phyloP scores from a whole-genome alignment of 73 alveolate species.

The Symbiodinium pilosum region DNA sequence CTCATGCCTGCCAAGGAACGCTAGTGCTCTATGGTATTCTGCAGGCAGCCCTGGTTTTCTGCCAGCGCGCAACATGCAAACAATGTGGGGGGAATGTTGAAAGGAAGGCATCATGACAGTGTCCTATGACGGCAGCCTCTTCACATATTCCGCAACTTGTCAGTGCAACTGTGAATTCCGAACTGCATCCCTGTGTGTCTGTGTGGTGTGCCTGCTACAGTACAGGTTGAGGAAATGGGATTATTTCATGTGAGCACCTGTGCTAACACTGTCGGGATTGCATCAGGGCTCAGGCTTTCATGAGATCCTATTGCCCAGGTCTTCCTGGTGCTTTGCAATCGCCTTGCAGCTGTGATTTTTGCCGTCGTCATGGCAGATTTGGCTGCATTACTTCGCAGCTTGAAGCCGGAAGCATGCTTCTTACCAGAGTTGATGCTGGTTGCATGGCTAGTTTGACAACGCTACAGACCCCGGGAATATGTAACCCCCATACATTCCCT shows the following conservation, averaged over 20 bases:
- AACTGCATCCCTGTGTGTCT: too few relatives aligned
- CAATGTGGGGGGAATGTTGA: background rate
- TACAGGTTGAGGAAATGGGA: too few relatives aligned
- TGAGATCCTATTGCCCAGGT: too few relatives aligned
- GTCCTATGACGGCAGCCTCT: slow-evolving; percentile 58
- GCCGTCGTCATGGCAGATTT: slow-evolving; percentile 44
- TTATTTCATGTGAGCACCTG: too few relatives aligned
- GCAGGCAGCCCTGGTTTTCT: slow-evolving; percentile 15
- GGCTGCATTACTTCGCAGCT: background rate
- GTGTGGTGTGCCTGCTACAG: too few relatives aligned
- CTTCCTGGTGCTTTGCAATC: slow-evolving; percentile 86
- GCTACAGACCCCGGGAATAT: too few relatives aligned
- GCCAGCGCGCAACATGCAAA: too few relatives aligned
- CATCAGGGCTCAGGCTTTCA: too few relatives aligned
- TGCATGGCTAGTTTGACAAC: background rate
- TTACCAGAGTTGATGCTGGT: too few relatives aligned
- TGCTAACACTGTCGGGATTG: too few relatives aligned
- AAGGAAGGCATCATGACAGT: slow-evolving; percentile 94
- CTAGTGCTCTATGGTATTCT: slow-evolving; percentile 67
- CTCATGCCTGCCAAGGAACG: background rate
- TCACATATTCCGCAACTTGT: slow-evolving; percentile 45
- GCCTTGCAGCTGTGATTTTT: slow-evolving; percentile 59
- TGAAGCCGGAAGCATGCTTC: background rate
- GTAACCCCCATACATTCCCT: too few relatives aligned
- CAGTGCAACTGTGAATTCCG: too few relatives aligned